Evolutionary conservation across 495 filamentous ascomycete genomes (phyloP).

Genomic region (Penicillium antarcticum): DNA sequence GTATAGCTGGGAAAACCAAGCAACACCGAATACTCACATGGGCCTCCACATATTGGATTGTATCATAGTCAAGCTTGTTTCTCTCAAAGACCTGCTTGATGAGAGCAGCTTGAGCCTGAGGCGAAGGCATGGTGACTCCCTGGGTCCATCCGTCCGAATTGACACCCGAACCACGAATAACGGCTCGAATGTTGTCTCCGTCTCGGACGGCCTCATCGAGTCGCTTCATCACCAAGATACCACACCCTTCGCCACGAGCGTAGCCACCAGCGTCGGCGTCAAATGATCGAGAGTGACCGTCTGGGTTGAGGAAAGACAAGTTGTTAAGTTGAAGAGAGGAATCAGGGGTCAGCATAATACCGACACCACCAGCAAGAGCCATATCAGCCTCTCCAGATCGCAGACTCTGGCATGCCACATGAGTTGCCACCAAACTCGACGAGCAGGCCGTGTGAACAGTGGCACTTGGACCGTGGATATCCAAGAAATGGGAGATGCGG

Average conservation of each 20-base stretch:
- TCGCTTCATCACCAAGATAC: slow-evolving; percentile 33
- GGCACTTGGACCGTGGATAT: slow-evolving; percentile 46
- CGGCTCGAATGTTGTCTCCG: slow-evolving; percentile 2
- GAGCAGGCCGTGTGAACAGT: slow-evolving; percentile 44
- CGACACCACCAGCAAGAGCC: slow-evolving; percentile 16
- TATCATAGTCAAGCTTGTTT: too few relatives aligned
- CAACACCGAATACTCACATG: too few relatives aligned
- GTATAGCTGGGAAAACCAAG: too few relatives aligned
- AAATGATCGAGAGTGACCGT: too few relatives aligned
- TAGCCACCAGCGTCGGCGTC: slow-evolving; percentile 33
- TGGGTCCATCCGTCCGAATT: slow-evolving; percentile 27
- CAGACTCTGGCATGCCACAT: slow-evolving; percentile 38
- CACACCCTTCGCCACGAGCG: slow-evolving; percentile 35
- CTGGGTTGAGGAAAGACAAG: too few relatives aligned
- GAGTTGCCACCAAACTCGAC: slow-evolving; percentile 37
- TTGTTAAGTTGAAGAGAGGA: too few relatives aligned
- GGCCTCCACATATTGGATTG: too few relatives aligned
- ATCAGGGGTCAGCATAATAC: slow-evolving; percentile 13
- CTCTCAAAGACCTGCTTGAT: too few relatives aligned
- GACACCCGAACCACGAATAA: slow-evolving; percentile 5
- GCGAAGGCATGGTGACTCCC: too few relatives aligned
- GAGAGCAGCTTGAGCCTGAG: too few relatives aligned
- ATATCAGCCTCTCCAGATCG: slow-evolving; percentile 30
- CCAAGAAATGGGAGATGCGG: slow-evolving; percentile 47
- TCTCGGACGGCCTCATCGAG: slow-evolving; percentile 7